A percentile compares a stretch with the other conserved stretches of the same genome.
phyloP scores from a whole-genome alignment of 164 flowering plant genomes.

The Dillenia turbinata region DNA sequence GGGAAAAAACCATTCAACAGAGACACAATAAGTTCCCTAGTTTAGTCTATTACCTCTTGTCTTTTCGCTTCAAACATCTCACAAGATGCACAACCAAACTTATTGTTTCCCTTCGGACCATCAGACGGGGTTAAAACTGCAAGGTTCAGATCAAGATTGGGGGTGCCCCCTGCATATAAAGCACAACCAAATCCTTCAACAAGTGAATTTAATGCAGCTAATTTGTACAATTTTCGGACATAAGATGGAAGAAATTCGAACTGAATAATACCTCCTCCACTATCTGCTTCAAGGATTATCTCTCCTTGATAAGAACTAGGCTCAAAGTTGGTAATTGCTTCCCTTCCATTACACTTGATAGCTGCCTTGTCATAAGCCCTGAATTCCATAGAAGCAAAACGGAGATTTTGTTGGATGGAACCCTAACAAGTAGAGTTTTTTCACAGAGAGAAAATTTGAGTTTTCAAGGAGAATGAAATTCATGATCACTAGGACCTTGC shows the following conservation, averaged over 20 bases:
- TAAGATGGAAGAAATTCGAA: too few species aligned
- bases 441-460: slow-evolving; percentile 15
- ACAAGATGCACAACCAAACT: slow-evolving; percentile 24
- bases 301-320: slow-evolving; percentile 64
- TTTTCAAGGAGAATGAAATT: slow-evolving; percentile 37
- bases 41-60: slow-evolving; percentile 28
- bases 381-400: slow-evolving; percentile 44
- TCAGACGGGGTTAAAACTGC: slow-evolving; percentile 46
- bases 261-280: slow-evolving; percentile 20
- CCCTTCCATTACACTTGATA: slow-evolving; percentile 82
- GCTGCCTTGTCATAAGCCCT: slow-evolving; percentile 99
- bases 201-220: too few species aligned
- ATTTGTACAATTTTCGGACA: too few species aligned
- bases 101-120: slow-evolving; percentile 25
- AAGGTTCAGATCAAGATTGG: slow-evolving; percentile 61
- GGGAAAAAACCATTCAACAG: too few species aligned
- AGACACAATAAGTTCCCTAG: too few species aligned
- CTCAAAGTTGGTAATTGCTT: slow-evolving; percentile 91
- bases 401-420: slow-evolving; percentile 39
- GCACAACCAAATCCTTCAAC: too few species aligned
- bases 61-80: slow-evolving; percentile 23
- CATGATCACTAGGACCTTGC: slow-evolving; percentile 80
- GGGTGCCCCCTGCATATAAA: slow-evolving; percentile 24
- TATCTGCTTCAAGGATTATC: slow-evolving; percentile 29
- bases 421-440: slow-evolving; percentile 15